Evolutionary conservation across 106 monocot species (phyloP).

Genomic region (Platanthera guangdongensis): DNA sequence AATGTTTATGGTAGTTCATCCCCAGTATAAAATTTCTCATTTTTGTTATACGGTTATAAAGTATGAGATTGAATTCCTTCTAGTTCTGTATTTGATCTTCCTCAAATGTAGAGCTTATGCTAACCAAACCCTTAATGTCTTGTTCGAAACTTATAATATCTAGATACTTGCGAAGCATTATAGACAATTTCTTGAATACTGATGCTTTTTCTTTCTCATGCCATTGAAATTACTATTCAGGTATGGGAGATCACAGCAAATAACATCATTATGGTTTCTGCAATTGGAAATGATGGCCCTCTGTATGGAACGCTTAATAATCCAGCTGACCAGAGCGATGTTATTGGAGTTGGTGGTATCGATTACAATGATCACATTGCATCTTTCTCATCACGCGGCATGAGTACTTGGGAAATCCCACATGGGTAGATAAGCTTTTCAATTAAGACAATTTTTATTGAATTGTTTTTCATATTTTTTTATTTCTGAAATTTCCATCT

Average conservation of each 20-base stretch:
- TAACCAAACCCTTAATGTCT: background rate
- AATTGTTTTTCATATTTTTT: background rate
- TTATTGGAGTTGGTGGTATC: slow-evolving; percentile 98
- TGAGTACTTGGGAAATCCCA: slow-evolving; percentile 99
- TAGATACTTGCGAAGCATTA: background rate
- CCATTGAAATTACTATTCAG: slow-evolving; percentile 26
- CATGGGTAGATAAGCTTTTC: slow-evolving; percentile 59
- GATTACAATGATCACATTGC: slow-evolving; percentile 94
- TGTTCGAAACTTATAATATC: background rate
- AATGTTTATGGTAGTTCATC: background rate
- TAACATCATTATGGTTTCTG: slow-evolving; percentile 98
- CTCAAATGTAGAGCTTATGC: background rate
- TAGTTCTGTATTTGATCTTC: background rate
- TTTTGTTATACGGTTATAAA: background rate
- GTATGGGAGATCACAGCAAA: slow-evolving; percentile 99
- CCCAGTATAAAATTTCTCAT: background rate
- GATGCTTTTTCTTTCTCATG: slow-evolving; percentile 4
- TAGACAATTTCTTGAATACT: background rate
- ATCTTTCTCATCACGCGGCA: slow-evolving; percentile 98
- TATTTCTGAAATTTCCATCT: background rate
- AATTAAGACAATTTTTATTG: background rate
- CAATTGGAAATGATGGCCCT: slow-evolving; percentile 99
- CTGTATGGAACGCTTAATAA: slow-evolving; percentile 97
- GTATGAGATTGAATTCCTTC: background rate
- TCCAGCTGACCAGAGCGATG: slow-evolving; percentile 99